Evolutionary conservation across 768 basidiomycete species (phyloP).

Genomic region (Leccinum barrowsii): DNA sequence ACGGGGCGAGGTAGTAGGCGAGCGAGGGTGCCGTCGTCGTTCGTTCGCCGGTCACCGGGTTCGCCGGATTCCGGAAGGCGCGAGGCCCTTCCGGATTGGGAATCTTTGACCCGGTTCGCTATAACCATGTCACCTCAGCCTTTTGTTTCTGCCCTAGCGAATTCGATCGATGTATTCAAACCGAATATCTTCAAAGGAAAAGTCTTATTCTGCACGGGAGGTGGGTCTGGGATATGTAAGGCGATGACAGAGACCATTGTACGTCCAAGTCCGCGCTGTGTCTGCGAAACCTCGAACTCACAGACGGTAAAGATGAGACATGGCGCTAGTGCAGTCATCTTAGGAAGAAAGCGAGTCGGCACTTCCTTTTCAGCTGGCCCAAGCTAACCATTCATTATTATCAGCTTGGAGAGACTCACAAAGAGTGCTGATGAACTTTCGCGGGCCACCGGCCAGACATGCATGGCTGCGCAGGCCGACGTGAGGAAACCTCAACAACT

Average conservation of each 20-base stretch:
- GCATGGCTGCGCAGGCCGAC: conserved; percentile 74
- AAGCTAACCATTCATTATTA: conserved; percentile 3
- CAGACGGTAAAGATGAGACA: conserved; percentile 61
- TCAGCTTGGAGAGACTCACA: conserved; percentile 67
- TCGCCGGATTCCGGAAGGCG: too few species aligned
- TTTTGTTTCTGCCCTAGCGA: conserved; percentile 43
- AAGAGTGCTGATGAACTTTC: conserved; percentile 70
- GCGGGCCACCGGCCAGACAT: conserved; percentile 61
- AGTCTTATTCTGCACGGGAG: conserved; percentile 88
- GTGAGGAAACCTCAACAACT: conserved; percentile 76
- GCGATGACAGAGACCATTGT: conserved; percentile 84
- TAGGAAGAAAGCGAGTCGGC: conserved; percentile 76
- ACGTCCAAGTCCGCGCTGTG: conserved; percentile 22
- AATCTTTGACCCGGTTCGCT: too few species aligned
- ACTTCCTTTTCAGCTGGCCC: neutral
- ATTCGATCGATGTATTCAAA: conserved; percentile 68
- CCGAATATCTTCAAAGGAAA: conserved; percentile 84
- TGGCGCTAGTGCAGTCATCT: conserved; percentile 76
- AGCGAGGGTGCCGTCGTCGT: too few species aligned
- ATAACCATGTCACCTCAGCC: conserved; percentile 36
- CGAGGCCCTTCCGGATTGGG: too few species aligned
- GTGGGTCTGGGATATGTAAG: conserved; percentile 90
- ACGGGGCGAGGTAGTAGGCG: too few species aligned
- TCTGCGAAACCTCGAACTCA: conserved; percentile 3
- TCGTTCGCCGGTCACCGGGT: too few species aligned